These are phyloP conservation scores for Tagetes erecta DNA, from an alignment of 129 eudicot species.

Conservation along the genomic window DNA sequence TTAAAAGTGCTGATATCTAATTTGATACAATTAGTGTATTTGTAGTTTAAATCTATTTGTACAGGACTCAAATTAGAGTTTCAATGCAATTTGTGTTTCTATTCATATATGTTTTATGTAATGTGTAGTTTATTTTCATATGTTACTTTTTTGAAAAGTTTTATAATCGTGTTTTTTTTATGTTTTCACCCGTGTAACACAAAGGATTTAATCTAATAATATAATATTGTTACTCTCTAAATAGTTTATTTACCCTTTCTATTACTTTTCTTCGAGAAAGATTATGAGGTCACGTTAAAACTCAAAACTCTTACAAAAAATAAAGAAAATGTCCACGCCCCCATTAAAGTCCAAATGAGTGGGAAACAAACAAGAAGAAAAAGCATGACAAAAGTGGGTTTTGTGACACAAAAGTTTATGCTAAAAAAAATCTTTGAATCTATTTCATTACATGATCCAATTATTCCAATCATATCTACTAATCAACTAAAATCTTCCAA, in stretches of 20 bases:
- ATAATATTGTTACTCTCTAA: too few relatives aligned
- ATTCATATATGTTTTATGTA: too few relatives aligned
- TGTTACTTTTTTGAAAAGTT: too few relatives aligned
- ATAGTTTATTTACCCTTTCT: neutral
- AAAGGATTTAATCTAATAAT: too few relatives aligned
- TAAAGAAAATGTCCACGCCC: neutral
- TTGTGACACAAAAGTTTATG: constrained; percentile 49
- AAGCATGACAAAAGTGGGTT: constrained; percentile 10
- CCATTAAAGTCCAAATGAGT: constrained; percentile 17
- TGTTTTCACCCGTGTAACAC: too few relatives aligned
- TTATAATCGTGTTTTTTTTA: too few relatives aligned
- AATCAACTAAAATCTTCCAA: neutral
- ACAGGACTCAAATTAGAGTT: too few relatives aligned
- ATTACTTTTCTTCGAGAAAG: neutral
- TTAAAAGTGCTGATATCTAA: too few relatives aligned
- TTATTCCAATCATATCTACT: constrained; percentile 12
- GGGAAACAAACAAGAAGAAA: constrained; percentile 19
- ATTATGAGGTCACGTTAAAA: neutral
- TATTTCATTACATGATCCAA: constrained; percentile 31
- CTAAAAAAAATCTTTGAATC: constrained; percentile 38
- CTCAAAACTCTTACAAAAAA: neutral
- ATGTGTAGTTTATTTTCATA: too few relatives aligned
- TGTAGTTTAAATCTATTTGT: too few relatives aligned
- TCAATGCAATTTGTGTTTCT: too few relatives aligned
- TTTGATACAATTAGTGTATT: too few relatives aligned